Conservation (phyloP, 805 yeast species). For the Yamadazyma sp. region DNA sequence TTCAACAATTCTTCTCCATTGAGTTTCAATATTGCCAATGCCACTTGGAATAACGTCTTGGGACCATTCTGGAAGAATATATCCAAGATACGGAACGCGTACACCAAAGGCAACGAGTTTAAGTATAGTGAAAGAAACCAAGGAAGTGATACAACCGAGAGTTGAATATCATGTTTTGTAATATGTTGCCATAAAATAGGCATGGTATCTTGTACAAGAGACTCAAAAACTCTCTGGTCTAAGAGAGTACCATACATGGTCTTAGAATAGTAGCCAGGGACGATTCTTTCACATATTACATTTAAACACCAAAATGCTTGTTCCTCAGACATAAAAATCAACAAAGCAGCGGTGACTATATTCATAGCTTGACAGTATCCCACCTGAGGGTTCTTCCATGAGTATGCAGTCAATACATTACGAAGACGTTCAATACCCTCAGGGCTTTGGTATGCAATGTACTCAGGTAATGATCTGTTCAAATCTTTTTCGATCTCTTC, state of each 20-base stretch:
- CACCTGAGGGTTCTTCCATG: constrained; percentile 95
- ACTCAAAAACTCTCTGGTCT: constrained; percentile 92
- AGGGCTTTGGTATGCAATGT: constrained; percentile 83
- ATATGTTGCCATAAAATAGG: constrained; percentile 88
- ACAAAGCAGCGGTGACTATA: constrained; percentile 76
- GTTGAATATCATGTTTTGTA: constrained; percentile 74
- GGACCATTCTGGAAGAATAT: constrained; percentile 89
- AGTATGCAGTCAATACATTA: constrained; percentile 87
- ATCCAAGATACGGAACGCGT: constrained; percentile 89
- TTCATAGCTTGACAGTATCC: constrained; percentile 99
- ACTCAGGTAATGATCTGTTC: constrained; percentile 92
- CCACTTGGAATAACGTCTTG: constrained; percentile 85
- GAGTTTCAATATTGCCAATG: constrained; percentile 82
- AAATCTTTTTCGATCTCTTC: constrained; percentile 97
- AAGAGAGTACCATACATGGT: constrained; percentile 96
- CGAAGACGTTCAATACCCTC: constrained; percentile 86
- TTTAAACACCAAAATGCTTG: constrained; percentile 95
- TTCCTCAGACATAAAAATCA: constrained; percentile 89
- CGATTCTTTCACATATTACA: constrained; percentile 74
- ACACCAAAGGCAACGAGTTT: constrained; percentile 91
- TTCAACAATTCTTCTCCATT: constrained; percentile 81
- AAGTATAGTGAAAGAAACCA: constrained; percentile 93
- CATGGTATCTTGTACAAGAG: constrained; percentile 83
- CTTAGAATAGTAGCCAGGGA: constrained; percentile 94
- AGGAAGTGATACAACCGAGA: constrained; percentile 90